Conservation (phyloP, 306 rosid species). For the Cercis canadensis region DNA sequence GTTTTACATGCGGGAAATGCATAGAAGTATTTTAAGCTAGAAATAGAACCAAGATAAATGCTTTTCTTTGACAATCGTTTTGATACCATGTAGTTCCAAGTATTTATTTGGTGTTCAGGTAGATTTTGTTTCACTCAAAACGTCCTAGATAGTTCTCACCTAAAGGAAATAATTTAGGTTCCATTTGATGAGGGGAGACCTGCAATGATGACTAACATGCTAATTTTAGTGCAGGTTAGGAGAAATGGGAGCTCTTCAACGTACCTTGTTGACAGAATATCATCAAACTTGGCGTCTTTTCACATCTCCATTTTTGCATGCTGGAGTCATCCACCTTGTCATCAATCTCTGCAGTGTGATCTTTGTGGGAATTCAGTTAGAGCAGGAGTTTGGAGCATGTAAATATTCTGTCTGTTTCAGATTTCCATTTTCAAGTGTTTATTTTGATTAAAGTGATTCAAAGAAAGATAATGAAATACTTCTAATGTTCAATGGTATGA, state of each 20-base stretch:
- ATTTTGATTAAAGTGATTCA: constrained; percentile 16
- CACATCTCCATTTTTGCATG: constrained; percentile 81
- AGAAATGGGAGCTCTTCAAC: constrained; percentile 82
- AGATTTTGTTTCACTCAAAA: constrained; percentile 1
- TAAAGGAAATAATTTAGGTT: constrained; percentile 1
- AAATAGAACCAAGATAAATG: too few species aligned
- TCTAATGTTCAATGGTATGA: constrained; percentile 23
- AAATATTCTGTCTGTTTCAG: constrained; percentile 20
- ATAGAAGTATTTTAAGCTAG: too few species aligned
- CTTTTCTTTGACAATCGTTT: not conserved
- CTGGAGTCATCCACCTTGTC: constrained; percentile 80
- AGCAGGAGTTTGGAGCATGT: constrained; percentile 81
- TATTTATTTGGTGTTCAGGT: not conserved
- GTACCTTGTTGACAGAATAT: constrained; percentile 50
- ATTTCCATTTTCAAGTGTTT: constrained; percentile 15
- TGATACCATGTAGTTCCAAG: not conserved
- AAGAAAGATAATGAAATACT: constrained; percentile 21
- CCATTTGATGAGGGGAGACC: not conserved
- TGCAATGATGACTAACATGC: constrained; percentile 2
- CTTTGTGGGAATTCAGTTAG: constrained; percentile 76
- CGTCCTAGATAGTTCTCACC: constrained; percentile 13
- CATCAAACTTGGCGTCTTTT: constrained; percentile 87
- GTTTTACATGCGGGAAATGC: too few species aligned
- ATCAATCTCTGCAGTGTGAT: constrained; percentile 75
- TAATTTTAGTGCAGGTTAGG: constrained; percentile 62